Evolutionary conservation across 2,329 filamentous ascomycete genomes (phyloP), one percentile per base, ranked within the genome.

Genomic region (Whalleya microplaca): DNA sequence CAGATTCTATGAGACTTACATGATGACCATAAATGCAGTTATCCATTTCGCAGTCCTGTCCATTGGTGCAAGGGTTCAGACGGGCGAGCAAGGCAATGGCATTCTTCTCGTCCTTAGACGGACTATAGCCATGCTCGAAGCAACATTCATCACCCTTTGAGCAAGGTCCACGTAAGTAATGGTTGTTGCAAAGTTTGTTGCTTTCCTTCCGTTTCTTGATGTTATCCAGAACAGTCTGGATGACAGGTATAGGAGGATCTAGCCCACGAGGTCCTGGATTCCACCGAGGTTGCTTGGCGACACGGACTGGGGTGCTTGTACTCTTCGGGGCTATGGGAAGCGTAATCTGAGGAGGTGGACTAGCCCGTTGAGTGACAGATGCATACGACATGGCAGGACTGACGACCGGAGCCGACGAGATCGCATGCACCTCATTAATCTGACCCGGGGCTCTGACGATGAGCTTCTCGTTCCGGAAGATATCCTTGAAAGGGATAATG

Each of bases 11-110:
- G 43, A 45, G 21, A 76, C 81, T 74, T 66, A 84, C 82, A 64
- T 87, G 80, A 67, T 87, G 84, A 2, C 84, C 84, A 63, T 87
- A 87, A 56, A 87, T 86, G 66, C 84, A 87, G 59, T 81, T 79
- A 1, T 80, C 76, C 3, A 78, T 71, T 6, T 81, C 78, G 61
- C 84, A 87, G n/a, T 83, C 75, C 66, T 87, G 84, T 0, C 82
- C 81, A 27, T 73, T 78, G 0, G 76, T 76, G 70, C 84, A 87
- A 1, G 84, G 84, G 54, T 84, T 86, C 53, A 83, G 71, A 5
- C 84, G 77, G 2, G 83, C 78, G 47, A 87, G 64, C 62, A 80
- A 80, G 0, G 80, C 77, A 58, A 87, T 82, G 2, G 83, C 84
- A 37, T 77, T 77, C 49, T 82, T 72, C 65, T 87, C 84, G 2